A percentile compares a stretch with the other conserved stretches of the same genome.
These are phyloP conservation scores for Cladorrhinum sp. DNA, from an alignment of 2,329 filamentous ascomycete genomes.

Conservation along the genomic window DNA sequence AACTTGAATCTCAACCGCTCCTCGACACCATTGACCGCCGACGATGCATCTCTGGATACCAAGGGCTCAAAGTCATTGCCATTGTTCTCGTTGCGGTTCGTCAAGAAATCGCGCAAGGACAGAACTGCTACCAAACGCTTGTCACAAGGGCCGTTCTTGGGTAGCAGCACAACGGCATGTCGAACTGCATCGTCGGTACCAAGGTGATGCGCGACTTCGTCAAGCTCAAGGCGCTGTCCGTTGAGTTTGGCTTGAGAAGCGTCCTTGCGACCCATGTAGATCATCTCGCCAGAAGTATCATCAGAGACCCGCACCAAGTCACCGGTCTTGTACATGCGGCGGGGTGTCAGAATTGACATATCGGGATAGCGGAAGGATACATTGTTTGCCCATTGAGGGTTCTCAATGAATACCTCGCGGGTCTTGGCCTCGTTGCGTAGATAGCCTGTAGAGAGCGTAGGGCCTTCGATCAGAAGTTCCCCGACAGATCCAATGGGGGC, in stretches of 20 bases:
- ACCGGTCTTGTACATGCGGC: constrained; percentile 43
- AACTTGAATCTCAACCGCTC: constrained; percentile 33
- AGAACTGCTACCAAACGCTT: constrained; percentile 24
- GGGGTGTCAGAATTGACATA: constrained; percentile 47
- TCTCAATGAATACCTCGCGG: constrained; percentile 42
- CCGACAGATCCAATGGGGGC: constrained; percentile 23
- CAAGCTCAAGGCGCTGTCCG: constrained; percentile 32
- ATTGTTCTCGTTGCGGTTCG: not conserved
- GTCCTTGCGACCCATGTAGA: constrained; percentile 26
- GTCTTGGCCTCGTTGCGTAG: constrained; percentile 38
- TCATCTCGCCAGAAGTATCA: constrained; percentile 25
- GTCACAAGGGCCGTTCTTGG: constrained; percentile 23
- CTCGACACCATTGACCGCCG: constrained; percentile 7
- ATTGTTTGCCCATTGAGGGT: constrained; percentile 36
- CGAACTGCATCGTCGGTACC: constrained; percentile 37
- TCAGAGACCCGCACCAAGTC: constrained; percentile 25
- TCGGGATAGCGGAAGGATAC: constrained; percentile 46
- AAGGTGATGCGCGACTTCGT: constrained; percentile 44
- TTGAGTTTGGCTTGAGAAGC: constrained; percentile 35
- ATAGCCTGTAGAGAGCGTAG: constrained; percentile 21
- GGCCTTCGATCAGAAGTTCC: constrained; percentile 25
- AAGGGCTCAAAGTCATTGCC: constrained; percentile 11
- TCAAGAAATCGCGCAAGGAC: constrained; percentile 10
- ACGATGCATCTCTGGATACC: constrained; percentile 8
- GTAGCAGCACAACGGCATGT: constrained; percentile 46